Evolutionary conservation across 352 stramenopile genomes (phyloP).

Genomic region (Phytopythium vexans): DNA sequence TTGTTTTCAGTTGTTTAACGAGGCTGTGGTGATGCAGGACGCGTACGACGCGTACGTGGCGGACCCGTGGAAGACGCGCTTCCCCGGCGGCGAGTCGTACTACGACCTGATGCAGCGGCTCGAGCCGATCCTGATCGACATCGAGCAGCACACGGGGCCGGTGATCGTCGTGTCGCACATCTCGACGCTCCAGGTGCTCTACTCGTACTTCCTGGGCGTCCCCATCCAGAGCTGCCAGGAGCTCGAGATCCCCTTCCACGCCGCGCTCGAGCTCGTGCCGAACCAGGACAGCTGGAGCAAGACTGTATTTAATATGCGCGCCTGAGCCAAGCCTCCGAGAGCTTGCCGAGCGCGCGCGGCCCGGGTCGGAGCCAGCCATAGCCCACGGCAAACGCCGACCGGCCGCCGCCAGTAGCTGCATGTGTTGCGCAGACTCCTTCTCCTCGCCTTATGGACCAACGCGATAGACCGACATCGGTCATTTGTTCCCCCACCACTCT

Average conservation of each 20-base stretch:
- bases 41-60: slow-evolving; percentile 61
- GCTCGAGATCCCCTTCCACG: slow-evolving; percentile 84
- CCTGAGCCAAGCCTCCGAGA: slow-evolving; percentile 7
- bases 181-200: slow-evolving; percentile 83
- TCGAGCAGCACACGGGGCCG: slow-evolving; percentile 85
- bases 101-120: slow-evolving; percentile 92
- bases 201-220: slow-evolving; percentile 83
- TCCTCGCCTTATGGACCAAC: background rate
- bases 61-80: slow-evolving; percentile 78
- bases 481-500: background rate
- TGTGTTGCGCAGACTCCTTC: background rate
- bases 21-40: slow-evolving; percentile 27
- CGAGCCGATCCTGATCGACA: slow-evolving; percentile 91
- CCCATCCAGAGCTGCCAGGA: slow-evolving; percentile 75
- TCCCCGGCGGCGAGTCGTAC: slow-evolving; percentile 92
- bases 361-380: too few species aligned
- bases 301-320: slow-evolving; percentile 82
- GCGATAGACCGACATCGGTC: background rate
- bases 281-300: slow-evolving; percentile 79
- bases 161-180: slow-evolving; percentile 86
- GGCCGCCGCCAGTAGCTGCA: background rate
- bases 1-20: background rate
- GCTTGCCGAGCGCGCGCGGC: too few species aligned
- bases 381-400: too few species aligned
- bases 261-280: slow-evolving; percentile 79